Evolutionary conservation across 805 yeast genomes (phyloP), one percentile per base, ranked within the genome.

Genomic region (Lipomyces sp.): DNA sequence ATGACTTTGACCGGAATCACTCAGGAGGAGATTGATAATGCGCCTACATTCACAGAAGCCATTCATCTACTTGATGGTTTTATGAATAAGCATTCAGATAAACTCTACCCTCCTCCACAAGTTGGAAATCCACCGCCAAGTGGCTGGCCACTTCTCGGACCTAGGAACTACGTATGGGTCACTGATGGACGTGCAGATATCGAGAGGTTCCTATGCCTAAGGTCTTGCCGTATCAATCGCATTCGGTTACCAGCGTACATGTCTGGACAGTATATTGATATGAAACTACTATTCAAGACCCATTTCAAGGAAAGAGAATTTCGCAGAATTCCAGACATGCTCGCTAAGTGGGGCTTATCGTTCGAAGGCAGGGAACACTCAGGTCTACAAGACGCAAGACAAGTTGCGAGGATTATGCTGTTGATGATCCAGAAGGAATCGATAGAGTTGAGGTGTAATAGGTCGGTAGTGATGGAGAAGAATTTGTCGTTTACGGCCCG

Each of bases 121-220:
- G 42, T 53, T 35, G 60, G 58, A 4, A 33, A 6, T 6, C 18
- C 34, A 3, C 63, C 62, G n/a, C 60, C 59, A 30, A 53, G 35
- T 39, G 63, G 66, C 37, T 64, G 63, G 60, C 32, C 61, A 3
- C 13, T 15, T 4, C 8, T 29, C 24, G 55, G 13, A 11, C 51
- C 53, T 2, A 42, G 62, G 13, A 64, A 67, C 30, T 67, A 59
- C 42, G 60, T 57, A 3, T 65, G 65, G 66, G 71, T 68, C 2
- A 65, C 70, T 4, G 67, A 68, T 33, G 71, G 71, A 8, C 10
- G 29, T 6, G 71, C 71, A 15, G 71, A 68, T 59, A 66, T 68
- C 39, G 71, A 68, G 34, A 64, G 69, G 18, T 68, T 68, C 53
- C 48, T 68, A 15, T 66, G 70, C 35, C 34, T 18, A 7, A 53